Evolutionary conservation across 2,329 filamentous ascomycete species (phyloP).

Genomic region (Chaetomiaceae sp.): DNA sequence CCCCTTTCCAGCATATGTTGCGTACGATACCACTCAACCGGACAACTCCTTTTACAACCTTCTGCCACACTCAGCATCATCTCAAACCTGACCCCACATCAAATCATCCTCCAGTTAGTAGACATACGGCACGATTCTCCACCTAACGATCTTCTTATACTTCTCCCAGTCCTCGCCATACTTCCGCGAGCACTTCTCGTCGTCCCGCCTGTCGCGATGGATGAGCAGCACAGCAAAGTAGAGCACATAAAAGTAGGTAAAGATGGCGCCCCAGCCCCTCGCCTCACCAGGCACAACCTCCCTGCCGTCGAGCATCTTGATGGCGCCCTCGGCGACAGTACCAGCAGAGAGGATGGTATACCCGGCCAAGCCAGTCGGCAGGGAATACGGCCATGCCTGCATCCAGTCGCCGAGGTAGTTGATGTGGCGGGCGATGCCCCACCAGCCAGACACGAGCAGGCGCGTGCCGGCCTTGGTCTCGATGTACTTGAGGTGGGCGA

Average conservation of each 20-base stretch:
- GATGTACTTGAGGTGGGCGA: constrained; percentile 79
- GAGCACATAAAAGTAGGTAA: constrained; percentile 92
- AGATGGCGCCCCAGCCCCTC: constrained; percentile 76
- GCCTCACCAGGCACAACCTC: constrained; percentile 68
- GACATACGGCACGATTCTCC: constrained; percentile 76
- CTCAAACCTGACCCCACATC: too few relatives aligned
- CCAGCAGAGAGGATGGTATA: constrained; percentile 65
- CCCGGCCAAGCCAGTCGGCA: constrained; percentile 81
- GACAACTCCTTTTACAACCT: too few relatives aligned
- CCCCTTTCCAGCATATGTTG: too few relatives aligned
- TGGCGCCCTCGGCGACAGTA: constrained; percentile 47
- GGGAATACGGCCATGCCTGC: constrained; percentile 84
- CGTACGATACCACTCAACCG: too few relatives aligned
- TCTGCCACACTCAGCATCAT: background rate
- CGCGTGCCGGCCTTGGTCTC: constrained; percentile 77
- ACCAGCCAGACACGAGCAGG: constrained; percentile 84
- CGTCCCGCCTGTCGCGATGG: constrained; percentile 81
- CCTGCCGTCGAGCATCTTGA: constrained; percentile 55
- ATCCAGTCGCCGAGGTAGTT: constrained; percentile 96
- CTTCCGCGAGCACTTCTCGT: constrained; percentile 85
- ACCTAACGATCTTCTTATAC: constrained; percentile 79
- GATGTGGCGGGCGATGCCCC: constrained; percentile 87
- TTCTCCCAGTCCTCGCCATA: constrained; percentile 90
- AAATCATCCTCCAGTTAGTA: constrained; percentile 50
- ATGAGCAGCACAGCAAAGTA: constrained; percentile 87